These are phyloP conservation scores for Cymbidium sinense DNA, from an alignment of 106 monocot species.

Conservation along the genomic window DNA sequence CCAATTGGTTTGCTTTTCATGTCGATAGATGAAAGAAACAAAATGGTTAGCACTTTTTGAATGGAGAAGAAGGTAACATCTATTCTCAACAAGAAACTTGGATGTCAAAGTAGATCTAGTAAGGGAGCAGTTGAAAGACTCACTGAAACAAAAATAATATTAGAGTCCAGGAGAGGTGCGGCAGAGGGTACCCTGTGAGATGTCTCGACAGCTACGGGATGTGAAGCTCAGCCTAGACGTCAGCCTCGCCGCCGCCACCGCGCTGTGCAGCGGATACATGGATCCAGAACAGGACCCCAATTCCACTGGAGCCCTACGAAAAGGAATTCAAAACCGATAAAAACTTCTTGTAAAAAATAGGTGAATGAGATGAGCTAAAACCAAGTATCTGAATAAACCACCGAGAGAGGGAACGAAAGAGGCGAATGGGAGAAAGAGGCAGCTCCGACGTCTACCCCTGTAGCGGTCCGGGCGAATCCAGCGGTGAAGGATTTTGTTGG, in stretches of 20 bases:
- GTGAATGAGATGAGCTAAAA: background rate
- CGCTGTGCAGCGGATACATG: constrained; percentile 52
- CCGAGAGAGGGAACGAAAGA: constrained; percentile 8
- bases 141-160: constrained; percentile 14
- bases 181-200: constrained; percentile 69
- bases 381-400: background rate
- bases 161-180: constrained; percentile 67
- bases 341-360: background rate
- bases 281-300: constrained; percentile 34
- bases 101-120: background rate
- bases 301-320: constrained; percentile 38
- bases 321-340: background rate
- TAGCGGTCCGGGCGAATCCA: background rate
- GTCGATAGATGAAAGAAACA: background rate
- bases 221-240: constrained; percentile 49
- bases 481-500: background rate
- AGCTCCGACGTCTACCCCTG: background rate
- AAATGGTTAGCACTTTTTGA: background rate
- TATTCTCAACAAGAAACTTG: background rate
- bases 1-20: background rate
- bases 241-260: constrained; percentile 60
- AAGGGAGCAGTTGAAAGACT: constrained; percentile 5
- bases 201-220: constrained; percentile 36
- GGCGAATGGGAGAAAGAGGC: background rate
- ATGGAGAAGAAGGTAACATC: background rate